These are phyloP conservation scores for Verticillium isaacii DNA, from an alignment of 2,329 filamentous ascomycete genomes.

Conservation along the genomic window DNA sequence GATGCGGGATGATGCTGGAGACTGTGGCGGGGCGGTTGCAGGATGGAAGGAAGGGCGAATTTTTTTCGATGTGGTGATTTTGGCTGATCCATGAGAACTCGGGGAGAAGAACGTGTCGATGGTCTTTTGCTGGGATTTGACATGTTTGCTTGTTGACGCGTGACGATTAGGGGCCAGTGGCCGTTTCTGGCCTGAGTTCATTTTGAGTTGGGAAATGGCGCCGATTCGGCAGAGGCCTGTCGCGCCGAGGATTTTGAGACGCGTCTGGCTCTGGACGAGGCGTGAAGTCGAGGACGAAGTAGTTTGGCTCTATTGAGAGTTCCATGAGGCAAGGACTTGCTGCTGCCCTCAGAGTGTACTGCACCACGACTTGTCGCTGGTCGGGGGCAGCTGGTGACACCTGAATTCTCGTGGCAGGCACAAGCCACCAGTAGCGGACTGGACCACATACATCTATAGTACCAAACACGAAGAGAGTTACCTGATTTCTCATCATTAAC, in stretches of 20 bases:
- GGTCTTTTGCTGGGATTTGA: not conserved
- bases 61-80: not conserved
- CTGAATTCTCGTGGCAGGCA: too few relatives aligned
- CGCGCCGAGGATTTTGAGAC: not conserved
- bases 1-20: conserved; percentile 4
- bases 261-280: not conserved
- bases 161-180: not conserved
- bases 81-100: not conserved
- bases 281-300: not conserved
- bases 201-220: not conserved
- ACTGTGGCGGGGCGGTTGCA: not conserved
- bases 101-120: not conserved
- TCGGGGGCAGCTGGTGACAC: too few relatives aligned
- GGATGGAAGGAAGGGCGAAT: not conserved
- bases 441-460: too few relatives aligned
- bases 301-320: not conserved
- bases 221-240: not conserved
- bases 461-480: too few relatives aligned
- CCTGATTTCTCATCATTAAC: too few relatives aligned
- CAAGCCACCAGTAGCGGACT: too few relatives aligned
- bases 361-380: too few relatives aligned
- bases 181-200: not conserved
- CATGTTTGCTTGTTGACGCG: not conserved
- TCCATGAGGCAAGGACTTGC: not conserved
- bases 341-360: too few relatives aligned